Evolutionary conservation across 208 protist species (phyloP), one percentile per base, ranked within the genome.

Genomic region (Sergeia podlipaevii): DNA sequence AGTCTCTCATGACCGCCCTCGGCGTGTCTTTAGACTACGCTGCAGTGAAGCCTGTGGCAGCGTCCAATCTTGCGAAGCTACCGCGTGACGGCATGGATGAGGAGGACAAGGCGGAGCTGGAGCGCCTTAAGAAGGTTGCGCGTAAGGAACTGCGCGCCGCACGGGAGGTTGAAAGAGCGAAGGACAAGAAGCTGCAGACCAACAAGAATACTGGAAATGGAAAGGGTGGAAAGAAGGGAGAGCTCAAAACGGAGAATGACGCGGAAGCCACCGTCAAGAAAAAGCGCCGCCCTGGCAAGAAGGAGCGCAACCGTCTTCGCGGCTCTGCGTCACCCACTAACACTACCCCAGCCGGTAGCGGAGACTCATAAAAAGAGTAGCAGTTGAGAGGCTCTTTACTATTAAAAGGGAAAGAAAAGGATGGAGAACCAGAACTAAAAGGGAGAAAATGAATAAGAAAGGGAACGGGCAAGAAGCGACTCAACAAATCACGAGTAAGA

Each of bases 11-110:
- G 0, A 41, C 61, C 0, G 80, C 75, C 6, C 48, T 84, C 7
- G 74, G 81, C 10, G 39, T 85, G 11, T 85, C 74, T 8, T 62
- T 67, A 21, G 74, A 77, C 56, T 85, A 85, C 70, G 66, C 62
- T 6, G 57, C 57, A 33, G 10, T 41, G 10, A 55, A 64, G 7
- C 15, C 2, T 20, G 55, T 55, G 2, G 53, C n/a, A n/a, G n/a
- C 62, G 17, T 42, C 10, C 26, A 72, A 49, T 34, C 37, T 54
- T 18, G 47, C 50, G 30, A 48, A 74, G 13, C 33, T 73, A 21
- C 61, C 60, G 2, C 44, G 27, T 18, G 36, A 32, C 1, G 60
- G 60, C 18, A 57, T 75, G 67, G 70, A 77, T 15, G 74, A 77
- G 24, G 73, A 71, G 39, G 70, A 66, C 37, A 53, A 48, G 46